Evolutionary conservation across 2,329 filamentous ascomycete genomes (phyloP), one percentile per base, ranked within the genome.

Genomic region (Aureobasidium musti): DNA sequence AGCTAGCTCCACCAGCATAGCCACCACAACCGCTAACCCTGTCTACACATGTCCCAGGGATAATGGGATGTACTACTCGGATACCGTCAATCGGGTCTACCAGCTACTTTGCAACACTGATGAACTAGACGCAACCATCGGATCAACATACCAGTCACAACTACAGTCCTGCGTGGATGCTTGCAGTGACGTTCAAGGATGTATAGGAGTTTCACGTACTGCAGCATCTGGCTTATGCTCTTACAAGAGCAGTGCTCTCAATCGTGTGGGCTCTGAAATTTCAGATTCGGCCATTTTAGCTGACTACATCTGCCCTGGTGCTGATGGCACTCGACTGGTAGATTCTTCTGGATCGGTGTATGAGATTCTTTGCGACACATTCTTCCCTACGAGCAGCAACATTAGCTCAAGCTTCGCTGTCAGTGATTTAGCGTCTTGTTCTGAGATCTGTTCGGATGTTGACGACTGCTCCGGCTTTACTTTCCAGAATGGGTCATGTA

Each of bases 311-410:
- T 74, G 73, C 59, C 71, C 72, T 1, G 66, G 66, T 23, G 73
- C 68, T 2, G 69, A 73, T 37, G 69, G 69, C 2, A 65, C 66
- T 7, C 56, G 63, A 6, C 72, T 72, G 53, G 59, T 72, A 19
- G 73, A 74, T 67, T 56, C 64, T 28, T 66, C 61, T 3, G 73
- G 72, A 26, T 67, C 67, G 11, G 67, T 69, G 10, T 74, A 74
- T 65, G 68, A 74, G 54, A 70, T 74, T 7, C 63, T 71, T 28
- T 74, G 73, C 63, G 69, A 73, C 43, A 66, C 69, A 8, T 70
- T 66, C 10, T 73, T 71, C 35, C 73, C 70, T 21, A 64, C 67
- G 1, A 67, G 67, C 57, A 63, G 33, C 45, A 50, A 63, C 19
- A 63, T 50, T 17, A 50, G 43, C 21, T 50, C 59, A 23, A 50